These are phyloP conservation scores for Rhinocladiella similis DNA, from an alignment of 2,329 filamentous ascomycete species.

Conservation along the genomic window DNA sequence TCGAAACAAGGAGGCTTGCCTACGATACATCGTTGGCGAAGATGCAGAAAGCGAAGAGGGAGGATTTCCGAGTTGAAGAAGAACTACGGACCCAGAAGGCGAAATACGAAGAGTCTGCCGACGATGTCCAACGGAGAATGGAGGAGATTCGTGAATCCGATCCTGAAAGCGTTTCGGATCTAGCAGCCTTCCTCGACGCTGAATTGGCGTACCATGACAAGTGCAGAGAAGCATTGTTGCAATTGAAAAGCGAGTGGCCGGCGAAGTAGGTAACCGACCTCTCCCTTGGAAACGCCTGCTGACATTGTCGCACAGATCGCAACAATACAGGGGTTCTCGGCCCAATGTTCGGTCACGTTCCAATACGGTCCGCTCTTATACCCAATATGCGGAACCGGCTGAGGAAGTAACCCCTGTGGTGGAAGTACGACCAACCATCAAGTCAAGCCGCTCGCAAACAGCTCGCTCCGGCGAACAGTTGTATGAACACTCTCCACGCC, in stretches of 20 bases:
- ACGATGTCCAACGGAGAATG: conserved; percentile 91
- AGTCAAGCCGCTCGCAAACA: conserved; percentile 44
- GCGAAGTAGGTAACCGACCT: conserved; percentile 51
- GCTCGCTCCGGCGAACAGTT: conserved; percentile 40
- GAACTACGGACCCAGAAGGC: conserved; percentile 87
- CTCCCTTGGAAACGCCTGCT: conserved; percentile 19
- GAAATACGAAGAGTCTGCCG: conserved; percentile 93
- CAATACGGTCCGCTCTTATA: conserved; percentile 64
- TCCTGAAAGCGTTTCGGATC: conserved; percentile 74
- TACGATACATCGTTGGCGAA: conserved; percentile 89
- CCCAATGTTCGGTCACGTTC: conserved; percentile 57
- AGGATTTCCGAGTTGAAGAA: conserved; percentile 91
- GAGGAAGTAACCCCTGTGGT: conserved; percentile 59
- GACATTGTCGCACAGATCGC: conserved; percentile 8
- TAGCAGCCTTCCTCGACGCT: conserved; percentile 80
- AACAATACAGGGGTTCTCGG: conserved; percentile 34
- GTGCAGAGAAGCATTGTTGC: conserved; percentile 77
- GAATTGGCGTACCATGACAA: conserved; percentile 90
- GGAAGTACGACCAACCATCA: conserved; percentile 51
- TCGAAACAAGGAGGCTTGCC: conserved; percentile 82
- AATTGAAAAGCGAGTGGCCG: conserved; percentile 69
- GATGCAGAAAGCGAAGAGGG: conserved; percentile 89
- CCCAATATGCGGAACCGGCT: conserved; percentile 57
- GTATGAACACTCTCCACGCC: conserved; percentile 39
- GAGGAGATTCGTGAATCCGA: conserved; percentile 94